Evolutionary conservation across 306 rosid genomes (phyloP).

Genomic region (Adenanthera pavonina): DNA sequence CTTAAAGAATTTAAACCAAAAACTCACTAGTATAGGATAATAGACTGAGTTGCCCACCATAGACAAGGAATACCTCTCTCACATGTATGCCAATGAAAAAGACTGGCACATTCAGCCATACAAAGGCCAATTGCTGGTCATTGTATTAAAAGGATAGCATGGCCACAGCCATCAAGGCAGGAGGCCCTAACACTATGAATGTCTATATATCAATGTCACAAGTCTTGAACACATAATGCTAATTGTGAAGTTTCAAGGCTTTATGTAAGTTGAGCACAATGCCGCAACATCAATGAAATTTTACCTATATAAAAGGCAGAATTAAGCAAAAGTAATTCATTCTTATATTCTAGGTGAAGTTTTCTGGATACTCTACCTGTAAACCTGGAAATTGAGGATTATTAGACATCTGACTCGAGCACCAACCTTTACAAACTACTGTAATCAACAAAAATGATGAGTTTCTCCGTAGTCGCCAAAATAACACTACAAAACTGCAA

Average conservation of each 20-base stretch:
- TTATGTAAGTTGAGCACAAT: not conserved
- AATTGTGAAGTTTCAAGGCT: not conserved
- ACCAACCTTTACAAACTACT: constrained; percentile 44
- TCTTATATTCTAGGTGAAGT: not conserved
- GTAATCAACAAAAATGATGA: constrained; percentile 43
- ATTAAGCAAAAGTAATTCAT: not conserved
- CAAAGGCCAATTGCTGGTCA: constrained; percentile 1
- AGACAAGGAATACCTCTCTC: not conserved
- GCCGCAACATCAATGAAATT: constrained; percentile 1
- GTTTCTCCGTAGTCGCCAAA: not conserved
- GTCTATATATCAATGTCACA: not conserved
- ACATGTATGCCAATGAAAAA: constrained; percentile 1
- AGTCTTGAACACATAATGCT: not conserved
- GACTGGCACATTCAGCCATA: constrained; percentile 6
- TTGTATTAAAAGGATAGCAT: not conserved
- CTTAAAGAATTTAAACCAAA: constrained; percentile 1
- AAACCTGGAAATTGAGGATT: constrained; percentile 81
- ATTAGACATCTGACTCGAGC: constrained; percentile 64
- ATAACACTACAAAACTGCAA: constrained; percentile 1
- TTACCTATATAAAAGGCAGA: not conserved
- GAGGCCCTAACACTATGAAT: not conserved
- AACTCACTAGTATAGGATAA: not conserved
- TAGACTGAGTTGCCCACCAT: not conserved
- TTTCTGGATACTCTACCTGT: constrained; percentile 57
- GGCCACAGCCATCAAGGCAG: not conserved